Conservation (phyloP, 140 eudicot species). For the Senecio squalidus region DNA sequence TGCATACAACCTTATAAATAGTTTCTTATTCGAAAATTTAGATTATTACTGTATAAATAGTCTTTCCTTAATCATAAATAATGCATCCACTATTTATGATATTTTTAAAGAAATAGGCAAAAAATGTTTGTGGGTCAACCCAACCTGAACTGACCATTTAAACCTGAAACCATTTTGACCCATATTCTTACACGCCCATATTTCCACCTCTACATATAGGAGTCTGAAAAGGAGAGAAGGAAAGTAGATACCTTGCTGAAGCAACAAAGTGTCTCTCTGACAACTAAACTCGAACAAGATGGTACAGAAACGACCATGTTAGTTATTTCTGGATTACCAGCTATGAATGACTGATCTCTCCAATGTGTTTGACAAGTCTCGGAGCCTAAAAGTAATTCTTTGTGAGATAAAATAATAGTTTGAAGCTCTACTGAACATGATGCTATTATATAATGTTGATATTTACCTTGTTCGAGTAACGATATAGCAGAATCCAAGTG, state of each 20-base stretch:
- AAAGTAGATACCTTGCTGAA: constrained; percentile 54
- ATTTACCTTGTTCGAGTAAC: constrained; percentile 46
- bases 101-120: no score
- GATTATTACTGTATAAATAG: no score
- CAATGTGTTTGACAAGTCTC: constrained; percentile 76
- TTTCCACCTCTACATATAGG: no score
- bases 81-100: no score
- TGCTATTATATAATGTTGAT: constrained; percentile 1
- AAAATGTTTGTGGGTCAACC: no score
- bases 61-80: no score
- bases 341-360: constrained; percentile 52
- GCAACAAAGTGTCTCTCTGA: constrained; percentile 62
- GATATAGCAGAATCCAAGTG: constrained; percentile 50
- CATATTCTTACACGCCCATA: no score
- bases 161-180: neutral
- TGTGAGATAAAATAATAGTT: constrained; percentile 11
- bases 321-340: constrained; percentile 59
- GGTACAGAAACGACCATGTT: constrained; percentile 40
- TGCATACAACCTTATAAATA: no score
- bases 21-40: no score
- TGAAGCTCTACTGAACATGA: constrained; percentile 8
- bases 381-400: constrained; percentile 29
- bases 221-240: neutral
- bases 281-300: constrained; percentile 40
- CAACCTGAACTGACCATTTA: no score